Conservation (phyloP, 768 basidiomycete species). For the Paxillus involutus region DNA sequence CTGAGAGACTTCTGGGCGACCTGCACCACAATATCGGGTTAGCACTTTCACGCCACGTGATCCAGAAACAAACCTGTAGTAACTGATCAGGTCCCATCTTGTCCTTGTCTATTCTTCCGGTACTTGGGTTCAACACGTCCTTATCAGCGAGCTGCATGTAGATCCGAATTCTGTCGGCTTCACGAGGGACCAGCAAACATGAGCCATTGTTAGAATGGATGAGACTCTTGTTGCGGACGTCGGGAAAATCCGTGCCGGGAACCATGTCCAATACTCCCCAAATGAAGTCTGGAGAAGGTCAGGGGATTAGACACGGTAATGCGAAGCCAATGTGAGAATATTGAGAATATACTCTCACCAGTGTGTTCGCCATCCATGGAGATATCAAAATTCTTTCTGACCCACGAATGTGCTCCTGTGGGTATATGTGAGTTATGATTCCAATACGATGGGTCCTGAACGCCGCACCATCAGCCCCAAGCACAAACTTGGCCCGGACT, state of each 20-base stretch:
- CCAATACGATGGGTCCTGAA: not conserved
- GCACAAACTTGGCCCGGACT: constrained; percentile 70
- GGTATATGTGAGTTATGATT: constrained; percentile 1
- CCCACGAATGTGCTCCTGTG: constrained; percentile 81
- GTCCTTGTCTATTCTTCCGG: constrained; percentile 42
- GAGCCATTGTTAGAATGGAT: constrained; percentile 53
- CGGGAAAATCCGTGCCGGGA: constrained; percentile 54
- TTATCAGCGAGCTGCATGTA: constrained; percentile 51
- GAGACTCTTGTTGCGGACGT: constrained; percentile 46
- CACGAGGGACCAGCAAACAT: constrained; percentile 52
- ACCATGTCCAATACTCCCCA: constrained; percentile 49
- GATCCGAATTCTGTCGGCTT: constrained; percentile 45
- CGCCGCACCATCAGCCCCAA: constrained; percentile 69
- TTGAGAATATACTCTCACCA: constrained; percentile 22
- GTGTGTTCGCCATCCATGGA: constrained; percentile 76
- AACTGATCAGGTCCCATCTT: constrained; percentile 39
- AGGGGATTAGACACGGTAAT: constrained; percentile 5
- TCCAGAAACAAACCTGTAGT: constrained; percentile 30
- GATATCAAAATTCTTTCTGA: constrained; percentile 64
- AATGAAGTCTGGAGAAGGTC: constrained; percentile 34
- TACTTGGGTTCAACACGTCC: constrained; percentile 35
- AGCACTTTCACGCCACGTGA: not conserved
- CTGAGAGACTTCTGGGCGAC: constrained; percentile 39
- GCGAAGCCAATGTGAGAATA: not conserved
- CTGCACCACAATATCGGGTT: constrained; percentile 11